These are phyloP conservation scores for Eutreptiella sp. DNA, from an alignment of 208 protist genomes.

Conservation along the genomic window DNA sequence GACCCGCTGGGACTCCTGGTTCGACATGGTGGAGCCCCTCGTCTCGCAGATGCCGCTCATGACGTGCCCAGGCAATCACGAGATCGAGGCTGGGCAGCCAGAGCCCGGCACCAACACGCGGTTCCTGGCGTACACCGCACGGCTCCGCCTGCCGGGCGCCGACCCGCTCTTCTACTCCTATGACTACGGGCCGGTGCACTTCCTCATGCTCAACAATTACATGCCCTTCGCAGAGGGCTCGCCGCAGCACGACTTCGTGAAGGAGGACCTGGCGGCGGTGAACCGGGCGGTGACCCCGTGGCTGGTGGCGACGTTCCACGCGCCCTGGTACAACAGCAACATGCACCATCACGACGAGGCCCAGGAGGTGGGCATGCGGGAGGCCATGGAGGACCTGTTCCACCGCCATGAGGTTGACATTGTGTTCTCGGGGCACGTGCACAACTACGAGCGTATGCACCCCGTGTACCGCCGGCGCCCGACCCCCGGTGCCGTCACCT, in stretches of 20 bases:
- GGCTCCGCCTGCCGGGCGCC: constrained; percentile 31
- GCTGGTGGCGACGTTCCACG: constrained; percentile 41
- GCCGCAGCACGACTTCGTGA: constrained; percentile 43
- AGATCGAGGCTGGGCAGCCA: constrained; percentile 24
- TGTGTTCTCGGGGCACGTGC: constrained; percentile 32
- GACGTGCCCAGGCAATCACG: constrained; percentile 41
- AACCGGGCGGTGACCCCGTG: constrained; percentile 44
- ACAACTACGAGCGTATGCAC: constrained; percentile 25
- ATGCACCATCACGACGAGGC: constrained; percentile 24
- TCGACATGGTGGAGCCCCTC: constrained; percentile 18
- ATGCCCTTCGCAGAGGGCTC: constrained; percentile 35
- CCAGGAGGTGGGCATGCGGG: constrained; percentile 10
- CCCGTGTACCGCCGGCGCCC: constrained; percentile 6
- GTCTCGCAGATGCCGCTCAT: constrained; percentile 31
- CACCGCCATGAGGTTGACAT: constrained; percentile 25
- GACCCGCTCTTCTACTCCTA: constrained; percentile 41
- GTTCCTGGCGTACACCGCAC: constrained; percentile 29
- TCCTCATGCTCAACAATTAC: constrained; percentile 38
- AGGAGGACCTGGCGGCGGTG: constrained; percentile 35
- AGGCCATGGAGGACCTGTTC: constrained; percentile 18
- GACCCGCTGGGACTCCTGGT: constrained; percentile 3
- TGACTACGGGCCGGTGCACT: constrained; percentile 39
- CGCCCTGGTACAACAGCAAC: constrained; percentile 44
- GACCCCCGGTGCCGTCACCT: neutral
- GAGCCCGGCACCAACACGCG: neutral